These are phyloP conservation scores for Phytophthora pisi DNA, from an alignment of 352 stramenopile species.

Conservation along the genomic window DNA sequence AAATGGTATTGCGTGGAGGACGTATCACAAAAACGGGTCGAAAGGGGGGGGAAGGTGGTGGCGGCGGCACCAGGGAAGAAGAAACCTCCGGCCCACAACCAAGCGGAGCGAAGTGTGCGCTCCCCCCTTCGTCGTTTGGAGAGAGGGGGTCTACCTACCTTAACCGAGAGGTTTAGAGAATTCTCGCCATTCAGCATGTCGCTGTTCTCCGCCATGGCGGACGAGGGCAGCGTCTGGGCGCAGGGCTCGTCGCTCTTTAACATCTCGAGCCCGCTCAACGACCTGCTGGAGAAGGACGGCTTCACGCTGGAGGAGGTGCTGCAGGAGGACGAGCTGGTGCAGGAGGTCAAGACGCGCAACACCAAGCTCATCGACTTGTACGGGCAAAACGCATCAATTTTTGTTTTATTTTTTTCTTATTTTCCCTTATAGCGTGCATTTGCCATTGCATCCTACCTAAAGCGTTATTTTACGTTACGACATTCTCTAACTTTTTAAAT, in stretches of 20 bases:
- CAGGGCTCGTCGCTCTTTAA: slow-evolving; percentile 89
- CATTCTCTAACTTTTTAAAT: neutral
- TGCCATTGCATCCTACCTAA: neutral
- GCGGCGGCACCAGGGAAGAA: slow-evolving; percentile 34
- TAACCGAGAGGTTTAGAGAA: slow-evolving; percentile 6
- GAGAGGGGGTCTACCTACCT: neutral
- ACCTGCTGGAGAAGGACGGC: slow-evolving; percentile 93
- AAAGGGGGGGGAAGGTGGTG: slow-evolving; percentile 28
- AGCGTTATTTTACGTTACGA: slow-evolving; percentile 1
- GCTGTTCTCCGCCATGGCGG: slow-evolving; percentile 82
- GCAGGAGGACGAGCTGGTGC: slow-evolving; percentile 96
- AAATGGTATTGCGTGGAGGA: neutral
- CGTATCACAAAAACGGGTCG: slow-evolving; percentile 29
- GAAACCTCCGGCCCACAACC: slow-evolving; percentile 35
- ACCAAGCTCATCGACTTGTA: slow-evolving; percentile 95
- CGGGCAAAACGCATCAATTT: slow-evolving; percentile 9
- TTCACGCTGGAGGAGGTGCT: slow-evolving; percentile 96
- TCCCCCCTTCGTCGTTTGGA: neutral
- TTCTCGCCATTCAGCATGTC: slow-evolving; percentile 51
- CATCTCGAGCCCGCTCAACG: slow-evolving; percentile 93
- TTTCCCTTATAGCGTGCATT: neutral
- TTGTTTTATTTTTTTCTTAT: slow-evolving; percentile 1
- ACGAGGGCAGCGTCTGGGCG: slow-evolving; percentile 84
- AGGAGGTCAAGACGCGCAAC: slow-evolving; percentile 97
- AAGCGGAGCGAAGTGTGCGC: slow-evolving; percentile 21